phyloP scores from a whole-genome alignment of 768 basidiomycete species.

The Leccinum variicolor region DNA sequence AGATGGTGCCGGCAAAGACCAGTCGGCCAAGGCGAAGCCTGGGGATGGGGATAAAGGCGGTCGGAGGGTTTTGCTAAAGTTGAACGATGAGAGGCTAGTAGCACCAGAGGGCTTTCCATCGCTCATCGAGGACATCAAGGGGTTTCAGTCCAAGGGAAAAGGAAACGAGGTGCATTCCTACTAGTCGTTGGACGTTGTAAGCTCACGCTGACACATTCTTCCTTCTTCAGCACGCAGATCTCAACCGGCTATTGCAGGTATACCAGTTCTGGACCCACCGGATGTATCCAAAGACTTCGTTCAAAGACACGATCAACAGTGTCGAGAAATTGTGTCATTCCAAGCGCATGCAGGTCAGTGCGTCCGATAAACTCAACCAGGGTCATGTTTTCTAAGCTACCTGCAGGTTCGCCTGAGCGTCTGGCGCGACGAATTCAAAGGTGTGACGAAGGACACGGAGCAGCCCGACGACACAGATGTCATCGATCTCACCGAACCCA shows the following conservation, averaged over 20 bases:
- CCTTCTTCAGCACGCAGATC: conserved; percentile 62
- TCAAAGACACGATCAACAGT: conserved; percentile 78
- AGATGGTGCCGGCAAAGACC: conserved; percentile 17
- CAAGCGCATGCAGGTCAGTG: conserved; percentile 75
- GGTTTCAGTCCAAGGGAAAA: conserved; percentile 82
- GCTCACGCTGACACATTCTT: background rate
- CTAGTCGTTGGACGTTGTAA: background rate
- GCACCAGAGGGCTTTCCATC: conserved; percentile 75
- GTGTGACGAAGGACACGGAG: conserved; percentile 36
- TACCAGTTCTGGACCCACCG: conserved; percentile 97
- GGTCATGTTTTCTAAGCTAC: conserved; percentile 2
- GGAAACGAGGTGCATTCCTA: conserved; percentile 73
- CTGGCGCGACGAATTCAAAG: conserved; percentile 70
- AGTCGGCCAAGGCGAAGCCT: conserved; percentile 5
- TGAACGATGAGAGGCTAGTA: conserved; percentile 77
- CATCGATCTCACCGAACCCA: conserved; percentile 30
- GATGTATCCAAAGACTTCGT: conserved; percentile 86
- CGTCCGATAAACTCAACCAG: background rate
- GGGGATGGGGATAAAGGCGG: conserved; percentile 26
- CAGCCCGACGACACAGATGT: conserved; percentile 19
- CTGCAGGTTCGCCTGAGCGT: conserved; percentile 66
- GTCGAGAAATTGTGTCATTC: conserved; percentile 90
- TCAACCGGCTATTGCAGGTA: conserved; percentile 72
- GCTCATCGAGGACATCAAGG: conserved; percentile 71
- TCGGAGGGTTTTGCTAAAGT: conserved; percentile 41